Conservation (phyloP, 1,284 basidiomycete genomes). For the Cutaneotrichosporon sp. region DNA sequence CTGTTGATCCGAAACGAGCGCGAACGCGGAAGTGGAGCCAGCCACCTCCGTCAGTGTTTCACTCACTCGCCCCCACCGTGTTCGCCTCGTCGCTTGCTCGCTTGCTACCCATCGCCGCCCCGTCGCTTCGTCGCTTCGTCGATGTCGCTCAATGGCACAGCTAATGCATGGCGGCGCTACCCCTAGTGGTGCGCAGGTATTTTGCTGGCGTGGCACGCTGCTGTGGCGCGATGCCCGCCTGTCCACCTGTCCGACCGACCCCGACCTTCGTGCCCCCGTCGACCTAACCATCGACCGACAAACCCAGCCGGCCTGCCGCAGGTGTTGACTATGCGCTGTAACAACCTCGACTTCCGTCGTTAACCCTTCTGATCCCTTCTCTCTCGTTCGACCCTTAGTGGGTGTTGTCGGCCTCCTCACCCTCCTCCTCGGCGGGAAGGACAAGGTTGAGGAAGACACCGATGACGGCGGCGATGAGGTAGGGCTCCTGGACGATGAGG, state of each 20-base stretch:
- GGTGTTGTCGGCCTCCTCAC: neutral
- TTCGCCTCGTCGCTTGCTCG: neutral
- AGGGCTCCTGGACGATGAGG: slow-evolving; percentile 70
- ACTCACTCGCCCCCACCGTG: neutral
- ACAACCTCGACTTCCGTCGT: neutral
- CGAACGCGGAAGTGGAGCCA: too few species aligned
- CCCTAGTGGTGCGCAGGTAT: neutral
- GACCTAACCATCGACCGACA: neutral
- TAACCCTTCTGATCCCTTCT: neutral
- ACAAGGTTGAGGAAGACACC: slow-evolving; percentile 32
- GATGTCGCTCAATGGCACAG: neutral
- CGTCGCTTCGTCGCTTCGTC: neutral
- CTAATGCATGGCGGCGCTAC: neutral
- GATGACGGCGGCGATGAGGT: slow-evolving; percentile 38
- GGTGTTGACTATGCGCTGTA: neutral
- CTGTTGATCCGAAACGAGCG: too few species aligned
- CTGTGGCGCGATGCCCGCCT: neutral
- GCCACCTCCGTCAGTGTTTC: neutral
- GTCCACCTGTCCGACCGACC: neutral
- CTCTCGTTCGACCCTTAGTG: neutral
- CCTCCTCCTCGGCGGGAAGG: neutral
- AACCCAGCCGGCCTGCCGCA: too few species aligned
- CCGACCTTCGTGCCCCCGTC: neutral
- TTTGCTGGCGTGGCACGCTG: neutral
- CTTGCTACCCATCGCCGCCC: neutral